A percentile compares a stretch with the other conserved stretches of the same genome.
Conservation (phyloP, 1,139 yeast species). For the Geotrichum fermentans region DNA sequence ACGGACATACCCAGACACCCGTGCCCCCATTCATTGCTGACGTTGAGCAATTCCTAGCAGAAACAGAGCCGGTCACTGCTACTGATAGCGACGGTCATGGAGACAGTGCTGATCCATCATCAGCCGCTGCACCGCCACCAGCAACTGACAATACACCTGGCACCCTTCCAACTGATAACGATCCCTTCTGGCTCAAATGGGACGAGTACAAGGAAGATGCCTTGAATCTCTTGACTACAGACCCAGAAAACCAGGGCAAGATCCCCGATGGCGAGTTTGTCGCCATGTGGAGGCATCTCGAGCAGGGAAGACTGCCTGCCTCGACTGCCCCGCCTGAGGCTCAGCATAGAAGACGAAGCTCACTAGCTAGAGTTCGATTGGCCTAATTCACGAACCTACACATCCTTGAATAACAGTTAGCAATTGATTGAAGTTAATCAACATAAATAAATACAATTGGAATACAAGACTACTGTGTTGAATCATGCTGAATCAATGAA, state of each 20-base stretch:
- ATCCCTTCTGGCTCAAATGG: conserved; percentile 18
- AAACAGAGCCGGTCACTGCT: neutral
- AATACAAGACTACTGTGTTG: neutral
- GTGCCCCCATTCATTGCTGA: conserved; percentile 10
- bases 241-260: conserved; percentile 10
- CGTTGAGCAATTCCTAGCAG: conserved; percentile 8
- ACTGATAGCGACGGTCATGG: neutral
- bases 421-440: neutral
- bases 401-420: neutral
- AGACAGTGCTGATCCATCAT: no score
- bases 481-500: no score
- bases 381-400: neutral
- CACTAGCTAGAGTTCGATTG: conserved; percentile 16
- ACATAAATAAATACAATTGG: neutral
- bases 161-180: neutral
- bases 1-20: conserved; percentile 13
- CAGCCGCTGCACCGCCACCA: neutral
- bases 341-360: conserved; percentile 12
- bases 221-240: conserved; percentile 11
- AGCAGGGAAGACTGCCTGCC: conserved; percentile 14
- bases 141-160: neutral
- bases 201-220: conserved; percentile 19
- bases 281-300: conserved; percentile 17
- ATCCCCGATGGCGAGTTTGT: conserved; percentile 16
- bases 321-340: conserved; percentile 18